Percentiles rank a stretch among this genome's conserved stretches.
phyloP scores from a whole-genome alignment of 208 protist species.

The Tritrichomonas musculus region DNA sequence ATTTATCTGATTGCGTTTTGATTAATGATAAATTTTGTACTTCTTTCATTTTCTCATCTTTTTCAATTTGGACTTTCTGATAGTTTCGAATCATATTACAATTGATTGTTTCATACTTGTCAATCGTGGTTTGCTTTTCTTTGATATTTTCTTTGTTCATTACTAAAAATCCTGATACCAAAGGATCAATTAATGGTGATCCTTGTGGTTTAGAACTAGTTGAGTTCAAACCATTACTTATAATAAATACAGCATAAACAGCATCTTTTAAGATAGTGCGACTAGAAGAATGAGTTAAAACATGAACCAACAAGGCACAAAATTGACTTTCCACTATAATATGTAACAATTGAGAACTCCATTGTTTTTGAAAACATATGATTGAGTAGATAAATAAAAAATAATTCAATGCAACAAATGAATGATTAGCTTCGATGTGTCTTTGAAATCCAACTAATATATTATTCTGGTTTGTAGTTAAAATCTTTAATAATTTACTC shows the following conservation, averaged over 20 bases:
- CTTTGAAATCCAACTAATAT: conserved; percentile 11
- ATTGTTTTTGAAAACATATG: neutral
- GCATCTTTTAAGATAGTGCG: neutral
- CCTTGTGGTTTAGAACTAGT: neutral
- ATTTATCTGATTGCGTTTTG: no score
- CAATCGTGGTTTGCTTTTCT: neutral
- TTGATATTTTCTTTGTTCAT: neutral
- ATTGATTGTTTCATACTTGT: neutral
- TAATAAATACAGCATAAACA: neutral
- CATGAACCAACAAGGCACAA: neutral
- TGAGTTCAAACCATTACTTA: neutral
- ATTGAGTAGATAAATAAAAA: neutral
- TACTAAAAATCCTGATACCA: neutral
- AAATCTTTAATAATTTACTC: neutral
- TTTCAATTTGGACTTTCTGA: no score
- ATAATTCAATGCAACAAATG: neutral
- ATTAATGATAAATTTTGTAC: no score
- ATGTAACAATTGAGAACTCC: neutral
- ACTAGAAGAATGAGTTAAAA: conserved; percentile 13
- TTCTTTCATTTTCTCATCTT: no score
- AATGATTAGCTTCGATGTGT: neutral
- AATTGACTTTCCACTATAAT: conserved; percentile 11
- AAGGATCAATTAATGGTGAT: neutral
- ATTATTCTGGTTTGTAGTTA: neutral
- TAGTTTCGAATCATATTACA: neutral